These are phyloP conservation scores for sweet orange (Citrus sinensis) DNA, from an alignment of 345 rosid species.

Conservation along the genomic window DNA sequence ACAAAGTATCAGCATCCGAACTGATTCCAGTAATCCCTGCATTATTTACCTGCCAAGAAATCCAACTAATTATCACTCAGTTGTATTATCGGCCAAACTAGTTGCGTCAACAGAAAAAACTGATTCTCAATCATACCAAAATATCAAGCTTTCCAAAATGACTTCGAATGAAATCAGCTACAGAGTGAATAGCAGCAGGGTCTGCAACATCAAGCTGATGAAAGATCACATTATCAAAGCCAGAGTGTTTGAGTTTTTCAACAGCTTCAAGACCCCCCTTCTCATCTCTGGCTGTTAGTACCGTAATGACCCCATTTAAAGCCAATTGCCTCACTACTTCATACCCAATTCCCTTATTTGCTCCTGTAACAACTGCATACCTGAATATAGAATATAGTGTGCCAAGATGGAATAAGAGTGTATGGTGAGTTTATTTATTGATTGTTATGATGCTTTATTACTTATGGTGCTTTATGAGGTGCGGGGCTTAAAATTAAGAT, in stretches of 20 bases:
- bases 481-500: not conserved
- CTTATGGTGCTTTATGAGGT: not conserved
- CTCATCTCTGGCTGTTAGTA: constrained; percentile 43
- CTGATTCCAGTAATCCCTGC: constrained; percentile 39
- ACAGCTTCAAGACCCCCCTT: constrained; percentile 44
- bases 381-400: constrained; percentile 12
- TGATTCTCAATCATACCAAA: constrained; percentile 17
- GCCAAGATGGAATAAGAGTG: not conserved
- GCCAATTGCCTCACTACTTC: constrained; percentile 39
- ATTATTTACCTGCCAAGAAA: constrained; percentile 39
- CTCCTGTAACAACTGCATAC: constrained; percentile 46
- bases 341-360: constrained; percentile 49
- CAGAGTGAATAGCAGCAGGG: constrained; percentile 27
- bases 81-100: not conserved
- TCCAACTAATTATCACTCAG: not conserved
- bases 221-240: constrained; percentile 28
- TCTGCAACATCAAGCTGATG: constrained; percentile 54
- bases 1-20: constrained; percentile 20
- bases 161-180: constrained; percentile 28
- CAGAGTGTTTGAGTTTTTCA: constrained; percentile 32
- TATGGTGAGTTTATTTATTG: not conserved
- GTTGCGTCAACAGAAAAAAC: not conserved
- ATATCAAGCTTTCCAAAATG: constrained; percentile 40
- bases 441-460: not conserved
- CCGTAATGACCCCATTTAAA: constrained; percentile 24